A percentile compares a stretch with the other conserved stretches of the same genome.
phyloP scores from a whole-genome alignment of 345 rosid species.

The Camelina sativa region DNA sequence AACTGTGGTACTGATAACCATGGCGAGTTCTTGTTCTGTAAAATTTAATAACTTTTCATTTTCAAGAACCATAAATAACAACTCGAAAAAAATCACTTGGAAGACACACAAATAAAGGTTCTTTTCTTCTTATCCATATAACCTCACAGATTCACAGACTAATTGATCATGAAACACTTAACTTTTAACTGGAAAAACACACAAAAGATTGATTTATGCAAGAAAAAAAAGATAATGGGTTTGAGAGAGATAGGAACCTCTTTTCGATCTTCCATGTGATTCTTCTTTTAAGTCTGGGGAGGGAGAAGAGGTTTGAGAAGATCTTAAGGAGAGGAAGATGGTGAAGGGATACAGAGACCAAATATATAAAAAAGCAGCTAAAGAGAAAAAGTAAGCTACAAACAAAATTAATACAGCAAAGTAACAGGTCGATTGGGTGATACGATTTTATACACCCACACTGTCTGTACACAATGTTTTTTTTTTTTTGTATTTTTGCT shows the following conservation, averaged over 20 bases:
- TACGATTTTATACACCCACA: constrained; percentile 8
- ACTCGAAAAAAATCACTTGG: neutral
- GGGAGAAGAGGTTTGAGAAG: constrained; percentile 25
- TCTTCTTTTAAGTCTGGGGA: constrained; percentile 6
- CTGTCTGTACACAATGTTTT: neutral
- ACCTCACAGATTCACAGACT: too few species aligned
- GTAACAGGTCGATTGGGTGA: constrained; percentile 31
- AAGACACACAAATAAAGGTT: neutral
- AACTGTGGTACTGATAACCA: constrained; percentile 98
- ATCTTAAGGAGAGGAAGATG: neutral
- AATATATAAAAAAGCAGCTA: constrained; percentile 6
- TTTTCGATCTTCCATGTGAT: constrained; percentile 63
- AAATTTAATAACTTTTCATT: constrained; percentile 16
- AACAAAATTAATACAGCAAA: constrained; percentile 31
- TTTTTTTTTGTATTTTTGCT: neutral
- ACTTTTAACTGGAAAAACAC: neutral
- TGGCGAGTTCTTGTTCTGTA: constrained; percentile 64
- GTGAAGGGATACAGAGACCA: neutral
- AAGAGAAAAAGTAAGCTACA: neutral
- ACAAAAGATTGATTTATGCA: neutral
- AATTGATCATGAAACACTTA: too few species aligned
- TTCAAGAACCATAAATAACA: neutral
- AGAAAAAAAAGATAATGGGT: neutral
- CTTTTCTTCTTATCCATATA: neutral
- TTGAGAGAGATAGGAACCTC: constrained; percentile 48